Conservation (phyloP, 192 early-diverging fungal genomes). For the Umbelopsis sp. region DNA sequence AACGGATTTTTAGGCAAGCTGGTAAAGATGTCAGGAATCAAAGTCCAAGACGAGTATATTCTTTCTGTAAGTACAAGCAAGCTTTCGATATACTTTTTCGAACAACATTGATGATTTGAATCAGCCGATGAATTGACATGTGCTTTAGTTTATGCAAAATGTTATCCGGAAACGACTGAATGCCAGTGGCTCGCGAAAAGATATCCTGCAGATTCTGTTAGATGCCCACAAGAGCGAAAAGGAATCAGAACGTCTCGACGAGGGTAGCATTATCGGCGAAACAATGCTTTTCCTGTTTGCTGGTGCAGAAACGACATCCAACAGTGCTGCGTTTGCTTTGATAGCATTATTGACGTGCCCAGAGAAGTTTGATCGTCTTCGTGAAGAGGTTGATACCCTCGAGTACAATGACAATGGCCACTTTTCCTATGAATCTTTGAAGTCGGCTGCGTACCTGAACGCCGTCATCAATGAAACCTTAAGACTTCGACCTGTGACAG, state of each 20-base stretch:
- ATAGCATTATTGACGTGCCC: constrained; percentile 40
- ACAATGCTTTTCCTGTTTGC: constrained; percentile 43
- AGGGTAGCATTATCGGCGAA: constrained; percentile 44
- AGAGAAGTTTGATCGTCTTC: constrained; percentile 38
- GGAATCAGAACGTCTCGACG: constrained; percentile 37
- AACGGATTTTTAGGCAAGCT: constrained; percentile 22
- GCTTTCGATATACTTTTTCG: background rate
- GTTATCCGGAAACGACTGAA: constrained; percentile 24
- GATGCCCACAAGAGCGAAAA: constrained; percentile 38
- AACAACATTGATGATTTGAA: background rate
- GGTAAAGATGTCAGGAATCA: constrained; percentile 11
- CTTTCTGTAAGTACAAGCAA: background rate
- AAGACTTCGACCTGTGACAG: constrained; percentile 35
- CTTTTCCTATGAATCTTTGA: constrained; percentile 40
- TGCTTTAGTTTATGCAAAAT: constrained; percentile 27
- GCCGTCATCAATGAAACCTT: constrained; percentile 47
- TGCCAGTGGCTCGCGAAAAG: constrained; percentile 26
- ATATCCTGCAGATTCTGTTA: constrained; percentile 51
- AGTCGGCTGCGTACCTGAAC: constrained; percentile 40
- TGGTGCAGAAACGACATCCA: constrained; percentile 41
- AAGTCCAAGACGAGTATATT: background rate
- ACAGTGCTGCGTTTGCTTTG: constrained; percentile 43
- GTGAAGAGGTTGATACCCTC: constrained; percentile 43
- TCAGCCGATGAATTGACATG: background rate
- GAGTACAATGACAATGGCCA: constrained; percentile 24